These are phyloP conservation scores for Teratosphaeria viscida DNA, from an alignment of 2,329 filamentous ascomycete genomes.

Conservation along the genomic window DNA sequence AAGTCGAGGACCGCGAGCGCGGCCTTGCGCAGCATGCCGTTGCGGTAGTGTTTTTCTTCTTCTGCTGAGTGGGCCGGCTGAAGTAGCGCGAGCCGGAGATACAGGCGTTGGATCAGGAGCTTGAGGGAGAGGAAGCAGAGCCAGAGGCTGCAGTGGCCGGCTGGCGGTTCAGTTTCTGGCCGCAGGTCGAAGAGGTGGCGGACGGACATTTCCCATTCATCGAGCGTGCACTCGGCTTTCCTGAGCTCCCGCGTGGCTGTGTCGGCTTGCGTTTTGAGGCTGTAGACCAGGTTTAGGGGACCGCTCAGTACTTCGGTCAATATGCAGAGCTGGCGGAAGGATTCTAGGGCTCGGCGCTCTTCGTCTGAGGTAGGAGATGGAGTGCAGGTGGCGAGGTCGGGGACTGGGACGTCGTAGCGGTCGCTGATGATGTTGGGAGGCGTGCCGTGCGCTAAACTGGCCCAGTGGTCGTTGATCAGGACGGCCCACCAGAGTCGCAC, in stretches of 20 bases:
- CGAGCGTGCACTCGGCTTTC: slow-evolving; percentile 24
- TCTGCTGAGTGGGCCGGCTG: background rate
- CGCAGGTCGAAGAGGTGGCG: background rate
- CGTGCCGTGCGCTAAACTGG: slow-evolving; percentile 46
- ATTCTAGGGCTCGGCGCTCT: slow-evolving; percentile 29
- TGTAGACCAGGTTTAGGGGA: slow-evolving; percentile 29
- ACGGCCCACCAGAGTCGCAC: slow-evolving; percentile 49
- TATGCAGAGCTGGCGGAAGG: slow-evolving; percentile 43
- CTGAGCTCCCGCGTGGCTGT: slow-evolving; percentile 19
- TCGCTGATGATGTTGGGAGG: slow-evolving; percentile 43
- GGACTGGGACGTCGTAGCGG: slow-evolving; percentile 47
- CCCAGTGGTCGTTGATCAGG: slow-evolving; percentile 47
- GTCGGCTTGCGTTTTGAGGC: slow-evolving; percentile 22
- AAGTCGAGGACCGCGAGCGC: slow-evolving; percentile 42
- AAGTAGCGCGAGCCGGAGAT: background rate
- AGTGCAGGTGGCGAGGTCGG: slow-evolving; percentile 34
- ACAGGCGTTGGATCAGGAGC: slow-evolving; percentile 24
- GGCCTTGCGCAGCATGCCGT: slow-evolving; percentile 39
- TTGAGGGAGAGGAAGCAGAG: slow-evolving; percentile 32
- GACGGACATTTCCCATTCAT: slow-evolving; percentile 23
- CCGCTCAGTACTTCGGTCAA: slow-evolving; percentile 35
- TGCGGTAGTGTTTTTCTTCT: slow-evolving; percentile 16
- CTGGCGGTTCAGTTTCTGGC: background rate
- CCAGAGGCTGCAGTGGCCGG: slow-evolving; percentile 27
- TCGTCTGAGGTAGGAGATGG: slow-evolving; percentile 8